A percentile compares a stretch with the other conserved stretches of the same genome.
Evolutionary conservation across 768 basidiomycete species (phyloP).

Genomic region (Chlorophyllum brunneum): DNA sequence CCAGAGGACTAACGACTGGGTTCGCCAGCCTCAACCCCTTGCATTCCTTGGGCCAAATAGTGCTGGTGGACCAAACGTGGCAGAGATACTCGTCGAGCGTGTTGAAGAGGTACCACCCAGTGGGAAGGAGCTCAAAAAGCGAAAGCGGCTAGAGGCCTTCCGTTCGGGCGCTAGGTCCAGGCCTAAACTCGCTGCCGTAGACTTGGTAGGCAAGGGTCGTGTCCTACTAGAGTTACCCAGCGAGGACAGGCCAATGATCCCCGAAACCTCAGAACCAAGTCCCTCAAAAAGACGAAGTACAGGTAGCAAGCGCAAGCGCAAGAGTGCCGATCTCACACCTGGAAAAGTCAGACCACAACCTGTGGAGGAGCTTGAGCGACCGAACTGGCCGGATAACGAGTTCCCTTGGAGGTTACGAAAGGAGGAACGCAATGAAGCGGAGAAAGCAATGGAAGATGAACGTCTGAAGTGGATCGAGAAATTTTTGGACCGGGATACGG

Average conservation of each 20-base stretch:
- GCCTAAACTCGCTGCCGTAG: slow-evolving; percentile 55
- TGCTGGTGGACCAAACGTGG: slow-evolving; percentile 40
- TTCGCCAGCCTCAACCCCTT: slow-evolving; percentile 51
- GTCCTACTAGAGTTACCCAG: slow-evolving; percentile 58
- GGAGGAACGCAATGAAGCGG: slow-evolving; percentile 49
- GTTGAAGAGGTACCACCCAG: slow-evolving; percentile 35
- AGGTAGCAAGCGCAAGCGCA: slow-evolving; percentile 44
- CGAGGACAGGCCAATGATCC: slow-evolving; percentile 29
- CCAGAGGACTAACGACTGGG: slow-evolving; percentile 60
- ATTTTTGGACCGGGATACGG: slow-evolving; percentile 73
- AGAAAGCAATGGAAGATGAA: slow-evolving; percentile 54
- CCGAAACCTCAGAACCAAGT: slow-evolving; percentile 24
- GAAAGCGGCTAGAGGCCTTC: slow-evolving; percentile 68
- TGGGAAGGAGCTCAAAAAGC: slow-evolving; percentile 66
- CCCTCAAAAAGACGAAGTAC: slow-evolving; percentile 34
- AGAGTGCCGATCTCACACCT: slow-evolving; percentile 31
- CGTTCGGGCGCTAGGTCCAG: slow-evolving; percentile 31
- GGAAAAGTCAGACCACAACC: slow-evolving; percentile 27
- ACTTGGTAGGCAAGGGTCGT: slow-evolving; percentile 66
- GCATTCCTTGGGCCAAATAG: slow-evolving; percentile 33
- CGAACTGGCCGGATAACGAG: slow-evolving; percentile 76
- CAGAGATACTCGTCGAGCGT: slow-evolving; percentile 34
- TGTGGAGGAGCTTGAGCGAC: slow-evolving; percentile 32
- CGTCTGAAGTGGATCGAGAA: slow-evolving; percentile 62
- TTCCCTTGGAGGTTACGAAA: slow-evolving; percentile 74